Evolutionary conservation across 2,329 filamentous ascomycete species (phyloP), one percentile per base, ranked within the genome.

Genomic region (Trichoderma harzianum): DNA sequence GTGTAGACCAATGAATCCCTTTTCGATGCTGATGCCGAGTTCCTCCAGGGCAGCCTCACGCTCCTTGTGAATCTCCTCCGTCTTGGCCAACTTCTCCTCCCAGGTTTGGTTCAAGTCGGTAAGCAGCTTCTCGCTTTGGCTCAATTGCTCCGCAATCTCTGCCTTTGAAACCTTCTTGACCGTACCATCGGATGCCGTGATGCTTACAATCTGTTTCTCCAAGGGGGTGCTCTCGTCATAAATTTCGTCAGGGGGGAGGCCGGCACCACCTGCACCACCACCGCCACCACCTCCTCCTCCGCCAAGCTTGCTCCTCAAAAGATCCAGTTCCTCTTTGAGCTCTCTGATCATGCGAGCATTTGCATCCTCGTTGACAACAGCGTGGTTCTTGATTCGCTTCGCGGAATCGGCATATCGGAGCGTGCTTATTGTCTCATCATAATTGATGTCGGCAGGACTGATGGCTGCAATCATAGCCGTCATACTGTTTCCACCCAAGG

Each of bases 381-480:
- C 96, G 81, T 99, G 96, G 84, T 99, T 99, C 93, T 98, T 98
- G 87, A 99, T 99, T 77, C 96, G 91, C 84, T 99, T 99, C 30
- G 96, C 96, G 8, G 94, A 98, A 80, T 99, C 95, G 70, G 97
- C 96, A 82, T 99, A 99, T 78, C 97, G 90, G 32, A 99, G 86
- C 1, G 96, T 99, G 80, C 95, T 96, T 21, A 99, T 86, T 0
- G 97, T 99, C 82, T 99, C 96, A 76, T 99, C 96, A 79, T 97
- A 98, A 83, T 99, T 99, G 84, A 98, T 98, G 82, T 99, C 96
- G 69, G 96, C 96, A 5, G 96, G 96, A 78, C 95, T 98, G 79
- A 99, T 98, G 67, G 95, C 95, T 65, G 96, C 97, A 86, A 99
- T 99, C 97, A 99, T 99, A 72, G 96, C 96, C 28, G 96, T 99